These are phyloP conservation scores for Dichotomopilus funicola DNA, from an alignment of 2,329 filamentous ascomycete genomes.

Conservation along the genomic window DNA sequence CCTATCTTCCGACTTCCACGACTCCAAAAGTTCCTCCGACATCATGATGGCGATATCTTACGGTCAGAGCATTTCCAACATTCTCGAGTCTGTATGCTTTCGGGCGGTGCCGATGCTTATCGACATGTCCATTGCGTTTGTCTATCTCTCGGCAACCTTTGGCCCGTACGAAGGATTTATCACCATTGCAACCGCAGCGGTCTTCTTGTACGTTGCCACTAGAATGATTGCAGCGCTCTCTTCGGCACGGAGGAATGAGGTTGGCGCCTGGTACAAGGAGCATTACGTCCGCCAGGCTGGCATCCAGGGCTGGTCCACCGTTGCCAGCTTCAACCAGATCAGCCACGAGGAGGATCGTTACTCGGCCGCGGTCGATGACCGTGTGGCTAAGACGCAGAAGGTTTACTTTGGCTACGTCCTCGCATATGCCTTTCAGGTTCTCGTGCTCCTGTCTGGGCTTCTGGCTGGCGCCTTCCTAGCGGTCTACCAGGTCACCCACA, in stretches of 20 bases:
- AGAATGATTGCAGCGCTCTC: conserved; percentile 46
- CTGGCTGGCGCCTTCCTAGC: conserved; percentile 56
- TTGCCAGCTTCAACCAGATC: conserved; percentile 54
- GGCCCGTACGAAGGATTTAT: conserved; percentile 58
- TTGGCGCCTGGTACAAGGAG: conserved; percentile 49
- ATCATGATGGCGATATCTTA: conserved; percentile 51
- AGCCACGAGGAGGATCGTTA: conserved; percentile 51
- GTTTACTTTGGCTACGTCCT: conserved; percentile 41
- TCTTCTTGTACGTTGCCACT: conserved; percentile 50
- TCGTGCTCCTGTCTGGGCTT: conserved; percentile 64
- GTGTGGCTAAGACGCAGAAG: conserved; percentile 33
- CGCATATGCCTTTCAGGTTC: conserved; percentile 50
- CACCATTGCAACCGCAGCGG: conserved; percentile 49
- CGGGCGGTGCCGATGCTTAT: conserved; percentile 53
- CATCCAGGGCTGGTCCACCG: conserved; percentile 53
- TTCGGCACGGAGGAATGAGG: conserved; percentile 42
- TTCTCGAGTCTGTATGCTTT: conserved; percentile 53
- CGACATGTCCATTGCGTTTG: conserved; percentile 52
- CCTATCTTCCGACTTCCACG: conserved; percentile 55
- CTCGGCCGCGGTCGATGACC: conserved; percentile 41
- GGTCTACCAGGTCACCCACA: conserved; percentile 60
- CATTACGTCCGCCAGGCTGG: conserved; percentile 50
- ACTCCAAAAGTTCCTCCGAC: conserved; percentile 53
- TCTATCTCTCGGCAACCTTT: conserved; percentile 53
- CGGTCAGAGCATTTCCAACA: conserved; percentile 46